These are phyloP conservation scores for Boletus subcaerulescens DNA, from an alignment of 768 basidiomycete genomes.

Conservation along the genomic window DNA sequence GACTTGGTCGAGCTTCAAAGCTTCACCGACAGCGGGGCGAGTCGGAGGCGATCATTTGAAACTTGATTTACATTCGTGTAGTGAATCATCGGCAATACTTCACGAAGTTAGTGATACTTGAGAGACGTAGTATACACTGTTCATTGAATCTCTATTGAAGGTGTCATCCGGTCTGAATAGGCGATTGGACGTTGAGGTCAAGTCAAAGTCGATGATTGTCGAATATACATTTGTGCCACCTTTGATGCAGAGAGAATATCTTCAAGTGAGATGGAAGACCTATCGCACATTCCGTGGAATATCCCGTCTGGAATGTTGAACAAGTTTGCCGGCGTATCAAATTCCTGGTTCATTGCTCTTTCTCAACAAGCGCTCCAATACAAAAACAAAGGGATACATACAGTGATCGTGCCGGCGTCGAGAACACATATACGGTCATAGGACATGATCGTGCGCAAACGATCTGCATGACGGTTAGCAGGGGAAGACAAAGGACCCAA, in stretches of 20 bases:
- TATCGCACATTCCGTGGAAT: constrained; percentile 85
- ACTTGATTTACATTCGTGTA: too few relatives aligned
- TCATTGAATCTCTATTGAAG: too few relatives aligned
- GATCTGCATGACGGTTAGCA: constrained; percentile 45
- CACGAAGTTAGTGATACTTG: too few relatives aligned
- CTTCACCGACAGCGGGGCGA: too few relatives aligned
- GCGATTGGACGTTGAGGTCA: too few relatives aligned
- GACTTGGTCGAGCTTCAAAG: too few relatives aligned
- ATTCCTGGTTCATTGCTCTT: constrained; percentile 48
- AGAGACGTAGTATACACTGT: too few relatives aligned
- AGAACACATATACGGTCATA: constrained; percentile 91
- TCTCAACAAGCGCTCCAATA: not conserved
- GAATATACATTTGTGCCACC: too few relatives aligned
- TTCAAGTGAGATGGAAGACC: constrained; percentile 69
- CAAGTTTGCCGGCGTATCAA: constrained; percentile 72
- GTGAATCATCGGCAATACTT: too few relatives aligned
- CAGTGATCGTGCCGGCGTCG: constrained; percentile 73
- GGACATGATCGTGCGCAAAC: constrained; percentile 80
- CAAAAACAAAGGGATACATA: constrained; percentile 31
- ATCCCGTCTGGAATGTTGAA: constrained; percentile 59
- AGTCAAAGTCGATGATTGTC: too few relatives aligned
- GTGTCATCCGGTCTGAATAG: too few relatives aligned
- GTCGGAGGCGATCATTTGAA: too few relatives aligned
- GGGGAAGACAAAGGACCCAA: not conserved
- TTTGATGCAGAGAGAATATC: constrained; percentile 52